Evolutionary conservation across 2,329 filamentous ascomycete genomes (phyloP).

Genomic region (Curvularia spicifera): DNA sequence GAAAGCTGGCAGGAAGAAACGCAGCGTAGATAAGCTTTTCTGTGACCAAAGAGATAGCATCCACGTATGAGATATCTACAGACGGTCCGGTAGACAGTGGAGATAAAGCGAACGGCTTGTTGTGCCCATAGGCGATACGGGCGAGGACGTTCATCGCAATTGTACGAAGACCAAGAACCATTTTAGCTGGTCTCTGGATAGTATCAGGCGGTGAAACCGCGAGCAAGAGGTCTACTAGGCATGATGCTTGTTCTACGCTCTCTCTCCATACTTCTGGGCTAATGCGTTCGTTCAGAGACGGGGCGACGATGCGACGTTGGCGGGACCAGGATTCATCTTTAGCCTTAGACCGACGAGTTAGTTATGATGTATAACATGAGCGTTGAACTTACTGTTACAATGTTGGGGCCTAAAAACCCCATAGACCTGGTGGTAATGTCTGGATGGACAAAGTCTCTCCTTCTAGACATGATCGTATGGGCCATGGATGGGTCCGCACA

Average conservation of each 20-base stretch:
- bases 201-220: background rate
- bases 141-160: slow-evolving; percentile 12
- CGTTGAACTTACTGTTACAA: background rate
- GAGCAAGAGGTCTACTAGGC: slow-evolving; percentile 3
- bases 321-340: slow-evolving; percentile 18
- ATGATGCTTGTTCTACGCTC: slow-evolving; percentile 12
- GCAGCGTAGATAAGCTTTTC: slow-evolving; percentile 6
- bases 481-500: slow-evolving; percentile 13
- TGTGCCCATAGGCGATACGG: slow-evolving; percentile 9
- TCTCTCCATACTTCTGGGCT: slow-evolving; percentile 18
- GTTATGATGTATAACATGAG: background rate
- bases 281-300: slow-evolving; percentile 20
- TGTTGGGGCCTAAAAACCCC: slow-evolving; percentile 5
- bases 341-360: background rate
- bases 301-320: slow-evolving; percentile 21
- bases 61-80: background rate
- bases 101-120: slow-evolving; percentile 3
- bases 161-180: slow-evolving; percentile 10
- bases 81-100: background rate
- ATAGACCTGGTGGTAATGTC: background rate
- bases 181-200: background rate
- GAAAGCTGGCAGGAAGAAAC: slow-evolving; percentile 6
- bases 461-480: slow-evolving; percentile 2
- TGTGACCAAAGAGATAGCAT: slow-evolving; percentile 3
- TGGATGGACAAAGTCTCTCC: slow-evolving; percentile 12